Evolutionary conservation across 164 flowering plant genomes (phyloP).

Genomic region (Nymphaea colorata): DNA sequence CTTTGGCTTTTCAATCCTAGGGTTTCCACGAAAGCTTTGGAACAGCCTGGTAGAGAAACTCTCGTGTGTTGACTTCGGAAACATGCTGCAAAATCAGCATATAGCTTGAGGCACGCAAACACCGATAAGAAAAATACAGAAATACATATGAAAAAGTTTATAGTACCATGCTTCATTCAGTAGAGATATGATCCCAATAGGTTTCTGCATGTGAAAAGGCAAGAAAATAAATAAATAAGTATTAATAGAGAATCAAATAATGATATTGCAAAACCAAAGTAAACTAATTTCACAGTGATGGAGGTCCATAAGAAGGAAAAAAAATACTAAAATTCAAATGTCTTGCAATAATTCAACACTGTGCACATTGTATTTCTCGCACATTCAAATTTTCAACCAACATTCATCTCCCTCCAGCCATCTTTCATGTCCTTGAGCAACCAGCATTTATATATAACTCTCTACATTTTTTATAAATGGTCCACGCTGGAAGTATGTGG

Average conservation of each 20-base stretch:
- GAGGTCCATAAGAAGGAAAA: too few relatives aligned
- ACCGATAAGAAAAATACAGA: not conserved
- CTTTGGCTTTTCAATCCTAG: slow-evolving; percentile 72
- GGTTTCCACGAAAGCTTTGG: slow-evolving; percentile 57
- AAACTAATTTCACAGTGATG: too few relatives aligned
- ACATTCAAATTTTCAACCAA: too few relatives aligned
- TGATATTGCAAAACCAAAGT: not conserved
- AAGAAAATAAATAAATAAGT: not conserved
- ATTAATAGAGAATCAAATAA: not conserved
- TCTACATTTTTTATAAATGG: too few relatives aligned
- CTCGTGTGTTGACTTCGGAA: slow-evolving; percentile 89
- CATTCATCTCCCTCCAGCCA: too few relatives aligned
- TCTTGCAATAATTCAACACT: too few relatives aligned
- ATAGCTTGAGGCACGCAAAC: slow-evolving; percentile 20
- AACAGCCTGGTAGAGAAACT: slow-evolving; percentile 83
- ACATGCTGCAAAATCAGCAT: slow-evolving; percentile 70
- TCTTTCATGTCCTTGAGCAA: too few relatives aligned
- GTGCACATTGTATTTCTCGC: too few relatives aligned
- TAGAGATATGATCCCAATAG: slow-evolving; percentile 77
- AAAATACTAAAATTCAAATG: too few relatives aligned
- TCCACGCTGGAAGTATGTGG: too few relatives aligned
- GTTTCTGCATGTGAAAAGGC: slow-evolving; percentile 54
- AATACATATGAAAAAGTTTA: not conserved
- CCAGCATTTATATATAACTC: too few relatives aligned
- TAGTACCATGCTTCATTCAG: slow-evolving; percentile 73